Percentiles rank a stretch among this genome's conserved stretches.
Evolutionary conservation across 2,329 filamentous ascomycete species (phyloP).

Genomic region (Macrophomina phaseolina): DNA sequence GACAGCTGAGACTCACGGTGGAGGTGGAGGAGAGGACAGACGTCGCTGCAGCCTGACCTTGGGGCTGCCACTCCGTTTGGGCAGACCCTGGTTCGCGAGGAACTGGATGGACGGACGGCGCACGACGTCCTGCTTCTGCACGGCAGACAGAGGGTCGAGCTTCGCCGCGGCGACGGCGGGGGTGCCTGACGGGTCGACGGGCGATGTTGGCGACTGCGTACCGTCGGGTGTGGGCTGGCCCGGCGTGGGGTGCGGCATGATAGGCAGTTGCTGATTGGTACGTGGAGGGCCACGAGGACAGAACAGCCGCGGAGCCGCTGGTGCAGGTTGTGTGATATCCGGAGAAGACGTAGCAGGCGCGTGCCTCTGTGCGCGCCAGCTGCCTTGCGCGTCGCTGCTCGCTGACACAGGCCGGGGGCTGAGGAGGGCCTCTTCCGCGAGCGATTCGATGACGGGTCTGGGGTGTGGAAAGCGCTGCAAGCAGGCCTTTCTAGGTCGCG

Average conservation of each 20-base stretch:
- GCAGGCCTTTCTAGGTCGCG: too few relatives aligned
- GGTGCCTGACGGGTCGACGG: constrained; percentile 13
- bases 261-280: constrained; percentile 25
- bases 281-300: constrained; percentile 15
- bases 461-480: background rate
- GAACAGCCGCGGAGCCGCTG: constrained; percentile 16
- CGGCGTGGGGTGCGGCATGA: constrained; percentile 29
- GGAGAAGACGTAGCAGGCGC: constrained; percentile 10
- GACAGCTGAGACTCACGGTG: constrained; percentile 43
- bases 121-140: constrained; percentile 32
- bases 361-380: constrained; percentile 15
- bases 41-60: constrained; percentile 37
- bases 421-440: background rate
- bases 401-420: constrained; percentile 14
- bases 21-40: constrained; percentile 49
- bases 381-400: constrained; percentile 10
- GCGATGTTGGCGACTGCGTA: constrained; percentile 31
- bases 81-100: constrained; percentile 38
- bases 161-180: constrained; percentile 31
- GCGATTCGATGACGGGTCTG: background rate
- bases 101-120: constrained; percentile 49
- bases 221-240: constrained; percentile 14
- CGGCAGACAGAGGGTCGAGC: constrained; percentile 37
- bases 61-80: constrained; percentile 29
- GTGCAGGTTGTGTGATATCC: constrained; percentile 13